Base-by-base conservation (phyloP, 1,284 basidiomycete species). In the Pisolithus thermaeus region DNA sequence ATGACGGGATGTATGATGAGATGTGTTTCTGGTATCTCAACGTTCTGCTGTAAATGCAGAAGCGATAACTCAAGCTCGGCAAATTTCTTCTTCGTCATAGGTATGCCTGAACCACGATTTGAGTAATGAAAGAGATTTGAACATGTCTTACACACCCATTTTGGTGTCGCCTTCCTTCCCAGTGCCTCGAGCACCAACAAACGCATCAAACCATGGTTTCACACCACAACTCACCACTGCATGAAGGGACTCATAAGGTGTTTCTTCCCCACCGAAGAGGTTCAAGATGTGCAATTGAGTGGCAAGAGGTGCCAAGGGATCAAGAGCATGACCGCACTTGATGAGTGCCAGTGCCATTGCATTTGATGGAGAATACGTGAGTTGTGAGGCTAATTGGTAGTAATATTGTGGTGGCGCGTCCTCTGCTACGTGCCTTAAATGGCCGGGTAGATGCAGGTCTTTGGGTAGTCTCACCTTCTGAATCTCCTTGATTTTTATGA, bases 171-270 rank as follows among this genome's bases (percentile, higher is more conserved):
- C 18, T 20, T 20, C 18, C 18, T 20, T 20, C 1, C 18, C 18
- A 20, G 18, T 20, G 18, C 18, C 18, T 20, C 18, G 1, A 20
- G 18, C 18, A 3, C 87, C 87, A 28, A 97, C 92, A 62, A 97
- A 98, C 12, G 94, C 94, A 69, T 98, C 95, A 63, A 99, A 98
- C 87, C 93, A 98, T 0, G 96, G 95, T 57, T 97, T 95, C 46
- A 98, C 93, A 62, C 93, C 96, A 57, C 84, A 88, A 64, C 96
- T 97, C 11, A 99, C 93, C 25, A 99, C 82, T n/a, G 92, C 91
- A 69, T 98, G 95, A n/a, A 99, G 72, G 64, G 92, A 92, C 68
- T 98, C 95, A 64, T 98, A 99, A 0, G 96, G 95, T 1, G 91
- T 87, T 55, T 91, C 87, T 42, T 92, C 87, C 4, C 91, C 90